phyloP scores from a whole-genome alignment of 331 rosid genomes.

The Stylosanthes scabra region DNA sequence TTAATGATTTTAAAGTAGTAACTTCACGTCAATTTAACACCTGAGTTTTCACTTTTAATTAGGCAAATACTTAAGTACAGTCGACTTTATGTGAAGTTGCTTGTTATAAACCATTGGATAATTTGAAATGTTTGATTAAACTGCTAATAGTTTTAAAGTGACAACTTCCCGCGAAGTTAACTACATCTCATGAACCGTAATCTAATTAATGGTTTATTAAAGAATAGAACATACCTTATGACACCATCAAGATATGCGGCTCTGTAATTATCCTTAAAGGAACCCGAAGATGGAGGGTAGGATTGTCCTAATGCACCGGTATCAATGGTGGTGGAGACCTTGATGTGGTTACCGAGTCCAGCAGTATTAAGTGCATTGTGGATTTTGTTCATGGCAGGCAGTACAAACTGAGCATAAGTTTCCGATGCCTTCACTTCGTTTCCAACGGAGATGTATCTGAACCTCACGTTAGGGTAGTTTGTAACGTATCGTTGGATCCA shows the following conservation, averaged over 20 bases:
- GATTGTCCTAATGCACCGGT: conserved; percentile 28
- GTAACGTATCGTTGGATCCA: conserved; percentile 60
- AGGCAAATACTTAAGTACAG: too few relatives aligned
- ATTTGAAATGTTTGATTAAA: too few relatives aligned
- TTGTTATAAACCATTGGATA: too few relatives aligned
- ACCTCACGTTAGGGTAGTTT: conserved; percentile 50
- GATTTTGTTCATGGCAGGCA: conserved; percentile 57
- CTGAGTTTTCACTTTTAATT: too few relatives aligned
- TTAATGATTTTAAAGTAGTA: too few relatives aligned
- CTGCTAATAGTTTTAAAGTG: too few relatives aligned
- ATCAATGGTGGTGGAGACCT: conserved; percentile 51
- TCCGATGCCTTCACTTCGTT: conserved; percentile 45
- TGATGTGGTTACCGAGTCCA: conserved; percentile 46
- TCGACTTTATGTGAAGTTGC: too few relatives aligned
- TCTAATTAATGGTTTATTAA: too few relatives aligned
- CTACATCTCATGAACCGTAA: too few relatives aligned
- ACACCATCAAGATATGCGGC: conserved; percentile 36
- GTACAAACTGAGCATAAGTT: conserved; percentile 38
- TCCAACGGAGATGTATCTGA: conserved; percentile 58
- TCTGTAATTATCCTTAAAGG: conserved; percentile 1
- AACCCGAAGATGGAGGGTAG: conserved; percentile 53
- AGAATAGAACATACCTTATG: conserved; percentile 31
- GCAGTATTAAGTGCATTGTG: conserved; percentile 45
- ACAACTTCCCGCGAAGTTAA: too few relatives aligned
- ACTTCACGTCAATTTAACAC: too few relatives aligned